Conservation (phyloP, 768 basidiomycete genomes). For the Suillus sp. region DNA sequence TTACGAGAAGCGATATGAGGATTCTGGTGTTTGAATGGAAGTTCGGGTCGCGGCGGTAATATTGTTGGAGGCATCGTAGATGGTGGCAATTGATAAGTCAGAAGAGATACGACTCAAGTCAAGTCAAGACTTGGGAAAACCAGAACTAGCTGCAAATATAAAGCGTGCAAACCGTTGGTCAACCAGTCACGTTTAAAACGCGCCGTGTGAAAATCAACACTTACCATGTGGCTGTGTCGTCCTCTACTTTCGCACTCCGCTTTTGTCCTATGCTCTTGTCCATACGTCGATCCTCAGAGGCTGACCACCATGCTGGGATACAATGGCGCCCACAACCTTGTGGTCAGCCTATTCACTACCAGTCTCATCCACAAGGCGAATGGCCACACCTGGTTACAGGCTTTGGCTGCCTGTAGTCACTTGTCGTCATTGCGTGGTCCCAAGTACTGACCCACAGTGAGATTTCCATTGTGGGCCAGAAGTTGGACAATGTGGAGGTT, state of each 20-base stretch:
- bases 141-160: constrained; percentile 8
- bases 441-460: not conserved
- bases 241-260: constrained; percentile 34
- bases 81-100: not conserved
- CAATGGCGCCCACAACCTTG: not conserved
- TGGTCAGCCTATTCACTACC: not conserved
- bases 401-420: not conserved
- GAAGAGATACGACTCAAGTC: constrained; percentile 9
- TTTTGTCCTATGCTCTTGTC: constrained; percentile 3
- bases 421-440: not conserved
- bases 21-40: constrained; percentile 54
- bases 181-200: constrained; percentile 36
- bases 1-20: constrained; percentile 48
- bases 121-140: constrained; percentile 13
- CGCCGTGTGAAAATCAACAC: constrained; percentile 36
- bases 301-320: not conserved
- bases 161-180: constrained; percentile 20
- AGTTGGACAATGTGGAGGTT: not conserved
- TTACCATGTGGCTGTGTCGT: not conserved
- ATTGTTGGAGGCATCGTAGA: constrained; percentile 4
- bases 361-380: not conserved
- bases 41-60: constrained; percentile 50
- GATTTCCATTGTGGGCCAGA: not conserved
- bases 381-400: not conserved
- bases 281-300: not conserved